Conservation (phyloP, 192 early-diverging fungal species). For the Geranomyces variabilis region DNA sequence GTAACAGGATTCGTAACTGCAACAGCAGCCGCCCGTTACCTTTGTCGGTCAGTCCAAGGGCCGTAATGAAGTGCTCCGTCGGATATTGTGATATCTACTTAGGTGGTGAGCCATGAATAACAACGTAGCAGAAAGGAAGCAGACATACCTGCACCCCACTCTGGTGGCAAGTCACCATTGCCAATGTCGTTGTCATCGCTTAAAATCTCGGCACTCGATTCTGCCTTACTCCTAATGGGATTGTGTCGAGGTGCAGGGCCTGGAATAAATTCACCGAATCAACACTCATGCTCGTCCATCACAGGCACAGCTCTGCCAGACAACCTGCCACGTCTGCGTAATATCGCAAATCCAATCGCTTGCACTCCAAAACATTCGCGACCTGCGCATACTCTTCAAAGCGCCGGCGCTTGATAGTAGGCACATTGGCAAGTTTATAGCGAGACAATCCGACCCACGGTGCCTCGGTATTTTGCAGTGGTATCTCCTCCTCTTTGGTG, state of each 20-base stretch:
- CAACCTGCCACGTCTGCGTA: constrained; percentile 71
- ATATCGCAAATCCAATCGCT: constrained; percentile 59
- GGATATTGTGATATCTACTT: constrained; percentile 52
- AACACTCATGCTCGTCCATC: background rate
- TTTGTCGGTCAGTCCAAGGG: constrained; percentile 80
- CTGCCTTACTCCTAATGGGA: background rate
- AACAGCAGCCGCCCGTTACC: constrained; percentile 37
- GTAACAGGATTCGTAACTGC: background rate
- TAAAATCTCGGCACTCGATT: background rate
- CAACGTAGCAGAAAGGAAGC: background rate
- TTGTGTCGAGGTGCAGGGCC: constrained; percentile 5
- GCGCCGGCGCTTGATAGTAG: constrained; percentile 17
- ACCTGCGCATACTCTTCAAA: constrained; percentile 71
- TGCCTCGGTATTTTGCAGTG: constrained; percentile 21
- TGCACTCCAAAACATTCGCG: constrained; percentile 61
- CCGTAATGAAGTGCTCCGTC: constrained; percentile 73
- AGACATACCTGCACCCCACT: constrained; percentile 61
- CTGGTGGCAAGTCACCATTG: constrained; percentile 57
- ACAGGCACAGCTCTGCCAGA: background rate
- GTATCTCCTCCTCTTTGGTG: constrained; percentile 37
- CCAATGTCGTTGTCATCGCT: constrained; percentile 26
- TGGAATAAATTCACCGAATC: background rate
- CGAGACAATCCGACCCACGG: constrained; percentile 67
- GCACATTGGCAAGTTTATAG: constrained; percentile 51
- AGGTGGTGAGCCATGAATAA: background rate